These are phyloP conservation scores for Trametes hirsuta DNA, from an alignment of 1,284 basidiomycete species.

Conservation along the genomic window DNA sequence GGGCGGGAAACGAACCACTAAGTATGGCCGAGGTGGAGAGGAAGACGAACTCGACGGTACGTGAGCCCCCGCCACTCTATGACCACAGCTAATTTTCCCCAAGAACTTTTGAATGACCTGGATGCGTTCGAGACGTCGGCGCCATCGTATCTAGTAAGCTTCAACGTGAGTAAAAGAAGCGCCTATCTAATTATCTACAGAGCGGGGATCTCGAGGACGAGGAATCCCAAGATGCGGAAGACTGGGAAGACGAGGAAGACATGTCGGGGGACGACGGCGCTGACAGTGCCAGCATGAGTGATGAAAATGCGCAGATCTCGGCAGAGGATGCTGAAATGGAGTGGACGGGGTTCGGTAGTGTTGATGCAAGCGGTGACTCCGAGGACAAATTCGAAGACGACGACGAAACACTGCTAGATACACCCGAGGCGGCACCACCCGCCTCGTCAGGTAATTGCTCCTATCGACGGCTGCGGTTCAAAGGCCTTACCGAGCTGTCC, in stretches of 20 bases:
- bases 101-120: conserved; percentile 34
- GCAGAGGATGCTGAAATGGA: conserved; percentile 26
- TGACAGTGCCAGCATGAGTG: conserved; percentile 6
- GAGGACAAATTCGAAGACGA: background rate
- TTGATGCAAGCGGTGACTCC: background rate
- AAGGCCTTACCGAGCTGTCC: background rate
- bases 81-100: background rate
- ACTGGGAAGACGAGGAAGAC: conserved; percentile 18
- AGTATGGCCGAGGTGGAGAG: conserved; percentile 31
- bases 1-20: conserved; percentile 28
- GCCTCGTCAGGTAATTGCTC: background rate
- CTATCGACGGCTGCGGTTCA: background rate
- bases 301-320: conserved; percentile 29
- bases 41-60: conserved; percentile 38
- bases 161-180: background rate
- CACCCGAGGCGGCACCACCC: background rate
- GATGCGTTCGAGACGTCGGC: conserved; percentile 28
- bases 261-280: conserved; percentile 12
- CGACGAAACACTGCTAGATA: background rate
- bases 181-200: background rate
- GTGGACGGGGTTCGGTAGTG: conserved; percentile 31
- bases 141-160: conserved; percentile 3
- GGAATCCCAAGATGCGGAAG: conserved; percentile 10
- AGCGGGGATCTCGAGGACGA: background rate
- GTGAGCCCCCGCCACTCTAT: background rate